Evolutionary conservation across 2,329 filamentous ascomycete genomes (phyloP).

Genomic region (Raffaelea deltoideospora): DNA sequence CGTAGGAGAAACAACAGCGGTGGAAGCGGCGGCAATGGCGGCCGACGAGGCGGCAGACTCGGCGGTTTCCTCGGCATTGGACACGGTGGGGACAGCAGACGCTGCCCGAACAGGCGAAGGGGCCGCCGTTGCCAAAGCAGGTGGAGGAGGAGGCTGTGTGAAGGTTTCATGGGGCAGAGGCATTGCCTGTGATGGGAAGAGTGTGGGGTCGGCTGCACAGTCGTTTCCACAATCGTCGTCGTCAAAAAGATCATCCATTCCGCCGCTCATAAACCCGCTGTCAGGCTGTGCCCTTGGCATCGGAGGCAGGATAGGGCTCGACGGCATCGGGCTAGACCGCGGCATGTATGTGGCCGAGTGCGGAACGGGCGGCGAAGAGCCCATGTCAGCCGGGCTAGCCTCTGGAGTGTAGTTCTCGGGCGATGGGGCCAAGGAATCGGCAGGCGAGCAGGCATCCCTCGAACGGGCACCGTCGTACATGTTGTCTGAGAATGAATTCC

Average conservation of each 20-base stretch:
- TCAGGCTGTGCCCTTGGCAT: constrained; percentile 50
- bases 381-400: constrained; percentile 66
- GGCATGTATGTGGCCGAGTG: constrained; percentile 36
- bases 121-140: no score
- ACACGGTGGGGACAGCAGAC: no score
- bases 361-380: constrained; percentile 78
- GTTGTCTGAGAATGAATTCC: constrained; percentile 12
- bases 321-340: constrained; percentile 50
- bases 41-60: no score
- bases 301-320: constrained; percentile 61
- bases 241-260: constrained; percentile 52
- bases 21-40: no score
- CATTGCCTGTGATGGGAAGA: no score
- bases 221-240: constrained; percentile 30
- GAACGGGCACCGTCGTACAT: constrained; percentile 16
- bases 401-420: constrained; percentile 36
- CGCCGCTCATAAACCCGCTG: constrained; percentile 77
- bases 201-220: no score
- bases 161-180: no score
- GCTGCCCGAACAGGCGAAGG: no score
- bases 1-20: no score
- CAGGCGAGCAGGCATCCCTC: constrained; percentile 39
- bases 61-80: no score
- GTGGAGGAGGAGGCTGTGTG: no score
- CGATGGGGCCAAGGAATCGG: constrained; percentile 34